A percentile compares a stretch with the other conserved stretches of the same genome.
phyloP scores from a whole-genome alignment of 352 stramenopile species.

The Salisapilia sapeloensis region DNA sequence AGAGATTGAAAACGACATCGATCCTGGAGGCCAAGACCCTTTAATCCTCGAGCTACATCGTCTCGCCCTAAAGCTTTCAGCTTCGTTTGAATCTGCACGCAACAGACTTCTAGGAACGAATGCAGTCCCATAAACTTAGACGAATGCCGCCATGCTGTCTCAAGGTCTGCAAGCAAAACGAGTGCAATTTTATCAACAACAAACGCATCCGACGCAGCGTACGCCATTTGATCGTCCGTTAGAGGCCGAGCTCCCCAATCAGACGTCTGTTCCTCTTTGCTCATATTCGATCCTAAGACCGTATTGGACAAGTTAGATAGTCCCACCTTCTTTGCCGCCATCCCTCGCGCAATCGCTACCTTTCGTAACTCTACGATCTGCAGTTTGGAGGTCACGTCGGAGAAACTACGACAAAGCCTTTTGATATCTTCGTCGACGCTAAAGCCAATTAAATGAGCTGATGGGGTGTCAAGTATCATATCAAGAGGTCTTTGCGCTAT shows the following conservation, averaged over 20 bases:
- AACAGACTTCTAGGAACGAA: slow-evolving; percentile 9
- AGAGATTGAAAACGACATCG: slow-evolving; percentile 5
- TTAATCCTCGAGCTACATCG: slow-evolving; percentile 2
- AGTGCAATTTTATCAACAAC: slow-evolving; percentile 20
- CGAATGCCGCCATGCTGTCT: slow-evolving; percentile 2
- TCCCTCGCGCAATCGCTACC: slow-evolving; percentile 22
- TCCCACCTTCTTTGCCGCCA: slow-evolving; percentile 29
- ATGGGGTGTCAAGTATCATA: slow-evolving; percentile 15
- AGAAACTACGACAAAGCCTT: slow-evolving; percentile 32
- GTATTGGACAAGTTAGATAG: slow-evolving; percentile 20
- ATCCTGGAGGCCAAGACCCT: slow-evolving; percentile 7
- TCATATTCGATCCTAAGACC: slow-evolving; percentile 18
- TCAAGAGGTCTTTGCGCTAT: slow-evolving; percentile 13
- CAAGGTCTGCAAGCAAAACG: slow-evolving; percentile 25
- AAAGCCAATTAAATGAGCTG: slow-evolving; percentile 26
- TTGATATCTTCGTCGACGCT: slow-evolving; percentile 30
- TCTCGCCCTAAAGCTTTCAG: not conserved
- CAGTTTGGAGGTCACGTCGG: slow-evolving; percentile 5
- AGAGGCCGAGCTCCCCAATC: slow-evolving; percentile 33
- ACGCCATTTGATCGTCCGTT: slow-evolving; percentile 18
- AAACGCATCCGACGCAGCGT: slow-evolving; percentile 36
- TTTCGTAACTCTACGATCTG: slow-evolving; percentile 39
- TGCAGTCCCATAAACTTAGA: slow-evolving; percentile 8
- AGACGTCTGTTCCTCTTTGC: slow-evolving; percentile 49
- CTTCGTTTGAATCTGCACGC: slow-evolving; percentile 4